These are phyloP conservation scores for Paulownia fortunei DNA, from an alignment of 257 asterid species.

Conservation along the genomic window DNA sequence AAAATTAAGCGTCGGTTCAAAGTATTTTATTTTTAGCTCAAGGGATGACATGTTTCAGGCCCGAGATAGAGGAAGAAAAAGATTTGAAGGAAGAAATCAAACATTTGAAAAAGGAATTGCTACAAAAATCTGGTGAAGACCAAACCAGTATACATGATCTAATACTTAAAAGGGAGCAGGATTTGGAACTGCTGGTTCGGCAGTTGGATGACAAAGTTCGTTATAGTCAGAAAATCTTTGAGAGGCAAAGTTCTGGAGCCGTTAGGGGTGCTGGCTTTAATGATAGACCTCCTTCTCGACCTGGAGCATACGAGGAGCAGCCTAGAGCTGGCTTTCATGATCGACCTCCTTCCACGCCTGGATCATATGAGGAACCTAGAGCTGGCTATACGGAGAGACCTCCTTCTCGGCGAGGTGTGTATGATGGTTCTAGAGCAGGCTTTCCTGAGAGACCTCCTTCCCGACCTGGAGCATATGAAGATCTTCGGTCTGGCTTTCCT, in stretches of 20 bases:
- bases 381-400: constrained; percentile 32
- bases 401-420: constrained; percentile 29
- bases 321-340: constrained; percentile 40
- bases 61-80: constrained; percentile 76
- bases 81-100: constrained; percentile 70
- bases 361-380: constrained; percentile 47
- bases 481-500: constrained; percentile 44
- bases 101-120: constrained; percentile 52
- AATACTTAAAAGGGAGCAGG: constrained; percentile 54
- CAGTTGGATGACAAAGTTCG: constrained; percentile 78
- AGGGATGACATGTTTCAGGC: constrained; percentile 50
- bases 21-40: not conserved
- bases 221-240: constrained; percentile 58
- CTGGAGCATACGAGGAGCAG: constrained; percentile 51
- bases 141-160: constrained; percentile 42
- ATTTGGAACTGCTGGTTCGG: constrained; percentile 60
- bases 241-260: constrained; percentile 69
- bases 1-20: not conserved
- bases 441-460: constrained; percentile 35
- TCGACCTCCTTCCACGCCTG: constrained; percentile 47
- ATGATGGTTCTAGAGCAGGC: constrained; percentile 37
- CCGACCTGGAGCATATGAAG: constrained; percentile 46
- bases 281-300: constrained; percentile 50
- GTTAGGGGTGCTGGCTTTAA: constrained; percentile 45
- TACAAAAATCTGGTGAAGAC: constrained; percentile 49